Conservation (phyloP, 352 stramenopile genomes). For the Pythium sp. region DNA sequence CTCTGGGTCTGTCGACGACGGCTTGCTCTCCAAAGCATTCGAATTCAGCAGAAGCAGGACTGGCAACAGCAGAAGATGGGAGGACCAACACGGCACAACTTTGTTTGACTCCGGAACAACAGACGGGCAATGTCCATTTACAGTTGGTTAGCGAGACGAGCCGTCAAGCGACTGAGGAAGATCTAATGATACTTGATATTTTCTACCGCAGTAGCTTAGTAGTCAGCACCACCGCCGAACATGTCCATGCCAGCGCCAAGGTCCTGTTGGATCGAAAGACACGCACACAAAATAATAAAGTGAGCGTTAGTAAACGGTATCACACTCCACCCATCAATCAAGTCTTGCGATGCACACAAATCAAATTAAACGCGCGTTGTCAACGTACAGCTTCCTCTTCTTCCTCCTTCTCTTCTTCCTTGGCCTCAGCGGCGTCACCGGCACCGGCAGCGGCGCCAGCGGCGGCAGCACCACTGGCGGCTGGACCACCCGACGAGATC, state of each 20-base stretch:
- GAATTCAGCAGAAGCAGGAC: not conserved
- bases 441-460: conserved; percentile 35
- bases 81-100: conserved; percentile 15
- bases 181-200: conserved; percentile 27
- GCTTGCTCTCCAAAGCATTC: not conserved
- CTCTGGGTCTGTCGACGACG: not conserved
- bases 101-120: conserved; percentile 38
- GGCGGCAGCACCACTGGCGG: conserved; percentile 32
- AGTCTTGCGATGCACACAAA: not conserved
- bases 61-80: conserved; percentile 1
- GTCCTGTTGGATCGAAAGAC: conserved; percentile 27
- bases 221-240: conserved; percentile 62
- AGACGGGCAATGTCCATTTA: conserved; percentile 50
- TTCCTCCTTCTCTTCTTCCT: conserved; percentile 55
- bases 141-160: conserved; percentile 35
- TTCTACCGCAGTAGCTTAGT: conserved; percentile 41
- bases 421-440: conserved; percentile 29
- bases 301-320: conserved; percentile 12
- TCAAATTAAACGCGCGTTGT: not conserved
- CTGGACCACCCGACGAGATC: conserved; percentile 68
- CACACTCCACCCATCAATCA: not conserved
- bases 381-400: conserved; percentile 64
- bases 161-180: conserved; percentile 26
- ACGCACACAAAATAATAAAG: conserved; percentile 6
- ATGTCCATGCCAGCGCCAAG: conserved; percentile 70